Base-by-base conservation (phyloP, 805 yeast genomes). In the Blastobotrys chiropterorum region DNA sequence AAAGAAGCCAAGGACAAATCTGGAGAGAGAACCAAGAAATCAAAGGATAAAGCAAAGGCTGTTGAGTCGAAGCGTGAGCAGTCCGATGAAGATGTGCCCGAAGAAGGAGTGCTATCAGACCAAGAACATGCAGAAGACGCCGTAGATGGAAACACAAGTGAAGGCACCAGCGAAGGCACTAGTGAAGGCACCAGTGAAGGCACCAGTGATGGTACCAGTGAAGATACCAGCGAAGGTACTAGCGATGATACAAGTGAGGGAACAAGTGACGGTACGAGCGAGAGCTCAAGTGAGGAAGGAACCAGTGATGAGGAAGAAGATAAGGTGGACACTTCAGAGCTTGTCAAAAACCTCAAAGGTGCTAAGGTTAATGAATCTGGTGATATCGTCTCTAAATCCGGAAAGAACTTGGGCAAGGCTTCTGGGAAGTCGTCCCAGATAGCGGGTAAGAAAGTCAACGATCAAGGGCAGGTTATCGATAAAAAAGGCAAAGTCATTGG, bases 281-380 rank as follows among this genome's bases (percentile, higher is more conserved):
- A 16, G 22, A 8, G 17, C 26, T 4, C 26, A 7, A 43, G 21
- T 14, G 26, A 43, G 7, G 46, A 16, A 6, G 46, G 16, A 17
- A 19, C 26, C 22, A 21, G 21, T 14, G 46, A 15, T 16, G 46
- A 17, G 46, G 21, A 17, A 7, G 22, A 43, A 4, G 46, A 43
- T 6, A 21, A 43, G 6, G 14, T 6, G 7, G 46, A 43, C 11
- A 5, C 34, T 11, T 26, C 34, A 6, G 34, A 26, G 34, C 34
- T 26, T 26, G 8, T 26, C 34, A 26, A 26, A 26, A 26, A 5
- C 8, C 34, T 26, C 5, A 26, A 26, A 11, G 34, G 34, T 26
- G 34, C 34, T 26, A 51, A 51, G 14, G 53, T 26, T 5, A 47
- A 31, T 14, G 26, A 38, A 15, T 46, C 48, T 16, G 53, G 53